Conservation (phyloP, 805 yeast species). For the Isabelozyma rhagii region DNA sequence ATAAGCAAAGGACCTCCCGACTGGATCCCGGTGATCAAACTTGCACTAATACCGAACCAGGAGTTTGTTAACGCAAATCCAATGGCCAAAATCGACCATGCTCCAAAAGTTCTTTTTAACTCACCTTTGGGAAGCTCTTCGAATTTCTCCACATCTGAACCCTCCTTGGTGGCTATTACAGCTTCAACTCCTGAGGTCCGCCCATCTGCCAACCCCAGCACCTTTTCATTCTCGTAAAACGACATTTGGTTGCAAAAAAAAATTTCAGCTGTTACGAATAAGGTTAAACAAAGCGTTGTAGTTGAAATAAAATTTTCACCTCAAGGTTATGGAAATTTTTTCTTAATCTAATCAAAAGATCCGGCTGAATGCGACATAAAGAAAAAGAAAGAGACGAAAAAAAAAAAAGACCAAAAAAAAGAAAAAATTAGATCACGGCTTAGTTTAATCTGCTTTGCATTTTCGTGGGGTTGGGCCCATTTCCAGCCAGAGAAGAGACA, state of each 20-base stretch:
- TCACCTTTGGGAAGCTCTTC: background rate
- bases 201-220: background rate
- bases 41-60: conserved; percentile 41
- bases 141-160: background rate
- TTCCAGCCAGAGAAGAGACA: too few relatives aligned
- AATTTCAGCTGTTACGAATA: background rate
- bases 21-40: conserved; percentile 38
- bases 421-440: too few relatives aligned
- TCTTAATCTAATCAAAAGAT: background rate
- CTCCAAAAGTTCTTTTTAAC: conserved; percentile 31
- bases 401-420: too few relatives aligned
- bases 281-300: background rate
- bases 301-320: background rate
- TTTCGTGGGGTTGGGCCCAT: too few relatives aligned
- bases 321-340: background rate
- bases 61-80: conserved; percentile 43
- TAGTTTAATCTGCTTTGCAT: too few relatives aligned
- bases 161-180: background rate
- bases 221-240: background rate
- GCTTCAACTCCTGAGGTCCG: background rate
- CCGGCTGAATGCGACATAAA: background rate
- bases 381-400: too few relatives aligned
- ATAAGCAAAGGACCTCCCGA: conserved; percentile 42
- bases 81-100: conserved; percentile 37
- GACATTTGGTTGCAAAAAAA: background rate